phyloP scores from a whole-genome alignment of 2,329 filamentous ascomycete genomes.

The Trichoderma asperellum region DNA sequence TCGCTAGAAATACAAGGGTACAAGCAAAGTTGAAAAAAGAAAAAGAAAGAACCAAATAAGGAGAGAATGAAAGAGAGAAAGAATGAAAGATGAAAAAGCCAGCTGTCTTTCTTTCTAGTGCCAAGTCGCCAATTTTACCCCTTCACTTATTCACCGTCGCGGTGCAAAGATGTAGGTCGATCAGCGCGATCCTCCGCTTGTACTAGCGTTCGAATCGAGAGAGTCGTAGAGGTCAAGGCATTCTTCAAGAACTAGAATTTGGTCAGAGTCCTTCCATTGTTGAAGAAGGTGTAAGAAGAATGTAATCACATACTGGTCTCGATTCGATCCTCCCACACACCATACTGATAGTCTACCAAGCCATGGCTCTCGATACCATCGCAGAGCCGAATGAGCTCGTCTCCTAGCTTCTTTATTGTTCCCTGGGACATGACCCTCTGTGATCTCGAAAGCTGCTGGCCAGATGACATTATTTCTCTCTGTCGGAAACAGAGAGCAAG shows the following conservation, averaged over 20 bases:
- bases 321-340: conserved; percentile 94
- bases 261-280: neutral
- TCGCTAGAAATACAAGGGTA: conserved; percentile 19
- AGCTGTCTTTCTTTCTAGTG: neutral
- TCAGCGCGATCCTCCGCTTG: conserved; percentile 36
- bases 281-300: neutral
- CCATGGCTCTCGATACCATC: conserved; percentile 88
- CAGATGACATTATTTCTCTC: conserved; percentile 70
- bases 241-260: conserved; percentile 43
- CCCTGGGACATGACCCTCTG: conserved; percentile 70
- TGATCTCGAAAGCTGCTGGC: conserved; percentile 58
- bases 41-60: neutral
- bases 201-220: conserved; percentile 41
- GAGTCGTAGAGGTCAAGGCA: conserved; percentile 53
- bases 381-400: conserved; percentile 79
- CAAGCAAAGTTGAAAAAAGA: neutral
- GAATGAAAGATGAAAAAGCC: neutral
- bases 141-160: conserved; percentile 4
- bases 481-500: conserved; percentile 81
- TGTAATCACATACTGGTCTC: conserved; percentile 67
- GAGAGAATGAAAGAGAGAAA: neutral
- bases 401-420: conserved; percentile 76
- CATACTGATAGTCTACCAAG: conserved; percentile 96
- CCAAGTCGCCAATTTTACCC: neutral
- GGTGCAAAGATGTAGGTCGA: neutral